These are phyloP conservation scores for Rhodotorula graminis DNA, from an alignment of 768 basidiomycete species.

Conservation along the genomic window DNA sequence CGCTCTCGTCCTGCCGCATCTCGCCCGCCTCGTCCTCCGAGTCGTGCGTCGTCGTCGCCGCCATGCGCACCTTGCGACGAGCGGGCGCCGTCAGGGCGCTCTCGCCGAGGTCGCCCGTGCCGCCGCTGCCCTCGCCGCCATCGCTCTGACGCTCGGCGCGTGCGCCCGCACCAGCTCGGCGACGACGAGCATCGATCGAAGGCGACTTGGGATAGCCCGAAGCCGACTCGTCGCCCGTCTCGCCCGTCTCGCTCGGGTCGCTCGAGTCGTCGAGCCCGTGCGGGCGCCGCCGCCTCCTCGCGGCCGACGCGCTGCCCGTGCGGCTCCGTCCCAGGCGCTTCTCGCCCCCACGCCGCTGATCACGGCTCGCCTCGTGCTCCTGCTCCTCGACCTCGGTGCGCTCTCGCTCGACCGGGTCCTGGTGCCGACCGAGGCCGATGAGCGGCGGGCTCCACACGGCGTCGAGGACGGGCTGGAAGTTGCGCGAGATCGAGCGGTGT, in stretches of 20 bases:
- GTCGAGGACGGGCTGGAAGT: slow-evolving; percentile 18
- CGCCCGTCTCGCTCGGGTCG: background rate
- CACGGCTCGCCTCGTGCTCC: background rate
- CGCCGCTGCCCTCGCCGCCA: background rate
- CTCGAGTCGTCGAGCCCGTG: background rate
- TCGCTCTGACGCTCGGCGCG: background rate
- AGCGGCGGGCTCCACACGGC: background rate
- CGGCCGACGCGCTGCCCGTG: background rate
- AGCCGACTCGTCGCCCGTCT: background rate
- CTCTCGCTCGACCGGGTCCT: background rate
- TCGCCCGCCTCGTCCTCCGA: background rate
- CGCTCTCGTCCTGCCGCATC: background rate
- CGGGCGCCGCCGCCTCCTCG: background rate
- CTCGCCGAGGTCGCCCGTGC: background rate
- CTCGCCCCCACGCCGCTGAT: background rate
- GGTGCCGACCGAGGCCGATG: background rate
- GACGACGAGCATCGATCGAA: no score
- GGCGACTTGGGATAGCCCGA: background rate
- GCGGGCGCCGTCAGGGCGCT: background rate
- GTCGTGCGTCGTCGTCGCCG: background rate
- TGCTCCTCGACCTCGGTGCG: background rate
- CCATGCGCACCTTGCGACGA: no score
- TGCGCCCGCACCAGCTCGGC: background rate
- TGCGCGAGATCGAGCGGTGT: slow-evolving; percentile 11
- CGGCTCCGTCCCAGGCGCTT: background rate